Percentiles rank a stretch among this genome's conserved stretches.
phyloP scores from a whole-genome alignment of 805 yeast genomes.

The Candida pseudofarinosa region DNA sequence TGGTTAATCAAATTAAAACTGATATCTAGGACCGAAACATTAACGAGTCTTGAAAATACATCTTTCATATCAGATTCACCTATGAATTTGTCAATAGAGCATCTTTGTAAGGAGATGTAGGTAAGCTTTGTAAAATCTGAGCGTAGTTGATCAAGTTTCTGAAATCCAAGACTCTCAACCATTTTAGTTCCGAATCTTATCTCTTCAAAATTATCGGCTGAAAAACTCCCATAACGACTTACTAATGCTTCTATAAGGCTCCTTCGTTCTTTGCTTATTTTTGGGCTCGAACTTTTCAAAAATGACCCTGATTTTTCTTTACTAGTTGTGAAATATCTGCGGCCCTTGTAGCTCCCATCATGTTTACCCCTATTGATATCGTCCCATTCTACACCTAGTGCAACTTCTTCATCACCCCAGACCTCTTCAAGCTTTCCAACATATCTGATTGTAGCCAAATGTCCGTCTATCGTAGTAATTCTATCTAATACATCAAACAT shows the following conservation, averaged over 20 bases:
- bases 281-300: slow-evolving; percentile 41
- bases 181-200: slow-evolving; percentile 52
- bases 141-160: slow-evolving; percentile 46
- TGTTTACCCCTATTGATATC: slow-evolving; percentile 64
- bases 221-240: slow-evolving; percentile 34
- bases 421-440: slow-evolving; percentile 47
- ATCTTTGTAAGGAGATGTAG: slow-evolving; percentile 33
- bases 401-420: slow-evolving; percentile 53
- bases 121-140: slow-evolving; percentile 41
- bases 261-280: slow-evolving; percentile 20
- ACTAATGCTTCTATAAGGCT: slow-evolving; percentile 48
- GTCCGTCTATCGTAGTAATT: slow-evolving; percentile 31
- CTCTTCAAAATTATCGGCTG: slow-evolving; percentile 20
- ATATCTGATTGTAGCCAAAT: slow-evolving; percentile 60
- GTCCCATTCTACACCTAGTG: slow-evolving; percentile 90
- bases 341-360: slow-evolving; percentile 55
- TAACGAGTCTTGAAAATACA: slow-evolving; percentile 1
- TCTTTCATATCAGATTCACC: background rate
- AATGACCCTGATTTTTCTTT: slow-evolving; percentile 59
- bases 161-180: slow-evolving; percentile 66
- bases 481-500: slow-evolving; percentile 14
- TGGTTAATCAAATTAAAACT: slow-evolving; percentile 53
- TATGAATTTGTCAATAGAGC: background rate
- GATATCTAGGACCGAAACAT: slow-evolving; percentile 46
- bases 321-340: slow-evolving; percentile 46